phyloP scores from a whole-genome alignment of 345 rosid genomes.

The Syzygium aromaticum region DNA sequence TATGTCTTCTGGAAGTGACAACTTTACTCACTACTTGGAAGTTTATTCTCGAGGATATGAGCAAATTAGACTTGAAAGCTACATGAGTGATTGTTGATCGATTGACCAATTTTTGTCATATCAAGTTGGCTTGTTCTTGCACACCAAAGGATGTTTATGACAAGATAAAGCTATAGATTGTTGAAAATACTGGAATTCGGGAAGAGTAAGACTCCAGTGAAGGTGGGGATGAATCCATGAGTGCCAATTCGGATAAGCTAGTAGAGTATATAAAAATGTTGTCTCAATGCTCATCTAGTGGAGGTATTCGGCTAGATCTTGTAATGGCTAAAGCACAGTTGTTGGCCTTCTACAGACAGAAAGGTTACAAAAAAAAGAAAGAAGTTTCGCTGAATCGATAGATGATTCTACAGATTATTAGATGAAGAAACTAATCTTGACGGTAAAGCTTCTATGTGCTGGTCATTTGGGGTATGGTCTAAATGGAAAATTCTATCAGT shows the following conservation, averaged over 20 bases:
- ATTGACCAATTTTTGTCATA: too few species aligned
- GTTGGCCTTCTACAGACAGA: conserved; percentile 37
- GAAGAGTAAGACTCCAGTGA: conserved; percentile 26
- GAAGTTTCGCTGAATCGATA: too few species aligned
- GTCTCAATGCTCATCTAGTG: conserved; percentile 34
- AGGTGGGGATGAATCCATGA: conserved; percentile 13
- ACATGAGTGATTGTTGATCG: too few species aligned
- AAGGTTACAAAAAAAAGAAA: conserved; percentile 43
- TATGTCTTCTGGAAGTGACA: too few species aligned
- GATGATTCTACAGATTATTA: too few species aligned
- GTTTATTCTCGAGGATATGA: too few species aligned
- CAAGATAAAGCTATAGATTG: conserved; percentile 28
- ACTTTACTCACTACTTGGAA: too few species aligned
- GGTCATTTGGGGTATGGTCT: too few species aligned
- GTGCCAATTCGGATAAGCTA: conserved; percentile 27
- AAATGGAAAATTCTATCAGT: too few species aligned
- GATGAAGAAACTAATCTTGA: too few species aligned
- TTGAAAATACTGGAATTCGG: conserved; percentile 52
- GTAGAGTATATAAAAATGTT: conserved; percentile 41
- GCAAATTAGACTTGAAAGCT: too few species aligned
- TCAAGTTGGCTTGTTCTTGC: conserved; percentile 52
- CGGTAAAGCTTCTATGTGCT: too few species aligned
- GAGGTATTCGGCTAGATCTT: conserved; percentile 43
- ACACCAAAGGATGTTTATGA: conserved; percentile 25
- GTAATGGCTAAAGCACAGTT: conserved; percentile 48